These are phyloP conservation scores for Saprolegnia parasitica DNA, from an alignment of 352 stramenopile species.

Conservation along the genomic window DNA sequence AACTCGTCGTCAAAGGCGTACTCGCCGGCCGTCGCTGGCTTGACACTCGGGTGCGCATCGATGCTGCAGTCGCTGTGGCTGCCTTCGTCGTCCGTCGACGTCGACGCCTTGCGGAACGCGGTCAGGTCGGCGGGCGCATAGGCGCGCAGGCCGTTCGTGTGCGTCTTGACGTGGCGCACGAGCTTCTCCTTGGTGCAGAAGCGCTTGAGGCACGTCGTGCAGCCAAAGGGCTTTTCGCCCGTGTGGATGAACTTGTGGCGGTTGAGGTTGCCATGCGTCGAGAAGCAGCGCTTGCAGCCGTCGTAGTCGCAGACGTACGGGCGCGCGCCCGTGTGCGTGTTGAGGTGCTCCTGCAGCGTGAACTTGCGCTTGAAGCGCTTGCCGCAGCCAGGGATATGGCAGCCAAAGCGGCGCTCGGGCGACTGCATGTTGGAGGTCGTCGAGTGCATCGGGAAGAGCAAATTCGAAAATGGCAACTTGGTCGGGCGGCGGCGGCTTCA, in stretches of 20 bases:
- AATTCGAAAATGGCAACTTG: neutral
- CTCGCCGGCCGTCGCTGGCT: neutral
- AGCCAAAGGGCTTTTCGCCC: slow-evolving; percentile 8
- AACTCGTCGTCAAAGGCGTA: neutral
- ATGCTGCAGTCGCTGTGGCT: neutral
- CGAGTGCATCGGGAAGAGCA: neutral
- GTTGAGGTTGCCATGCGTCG: slow-evolving; percentile 55
- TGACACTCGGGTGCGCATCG: neutral
- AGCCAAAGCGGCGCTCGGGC: slow-evolving; percentile 42
- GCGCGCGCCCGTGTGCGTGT: slow-evolving; percentile 70
- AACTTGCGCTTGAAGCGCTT: slow-evolving; percentile 29
- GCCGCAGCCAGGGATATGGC: slow-evolving; percentile 35
- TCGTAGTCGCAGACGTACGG: slow-evolving; percentile 47
- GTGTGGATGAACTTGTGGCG: slow-evolving; percentile 53
- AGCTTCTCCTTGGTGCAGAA: slow-evolving; percentile 13
- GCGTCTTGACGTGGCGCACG: slow-evolving; percentile 8
- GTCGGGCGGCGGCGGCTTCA: neutral
- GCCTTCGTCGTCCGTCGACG: neutral
- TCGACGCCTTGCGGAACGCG: neutral
- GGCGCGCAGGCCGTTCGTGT: neutral
- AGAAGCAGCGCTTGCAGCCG: slow-evolving; percentile 56
- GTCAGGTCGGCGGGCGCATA: neutral
- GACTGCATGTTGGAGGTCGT: neutral
- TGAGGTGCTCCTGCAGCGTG: slow-evolving; percentile 44
- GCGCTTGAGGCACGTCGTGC: neutral